Evolutionary conservation across 768 basidiomycete genomes (phyloP), one percentile per base, ranked within the genome.

Genomic region (Suillus bovinus): DNA sequence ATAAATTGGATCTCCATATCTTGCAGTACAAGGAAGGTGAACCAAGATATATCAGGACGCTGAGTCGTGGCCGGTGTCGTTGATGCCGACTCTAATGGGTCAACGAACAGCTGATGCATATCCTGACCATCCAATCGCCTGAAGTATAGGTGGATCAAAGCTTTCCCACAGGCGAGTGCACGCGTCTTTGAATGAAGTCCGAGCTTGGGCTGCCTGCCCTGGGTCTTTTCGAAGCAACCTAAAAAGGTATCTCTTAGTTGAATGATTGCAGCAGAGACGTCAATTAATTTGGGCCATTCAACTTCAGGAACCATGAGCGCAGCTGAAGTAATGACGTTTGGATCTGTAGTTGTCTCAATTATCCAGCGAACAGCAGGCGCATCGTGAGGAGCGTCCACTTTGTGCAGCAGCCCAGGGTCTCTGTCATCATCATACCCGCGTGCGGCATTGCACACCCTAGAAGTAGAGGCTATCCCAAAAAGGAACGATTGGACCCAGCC

Each of bases 291-390:
- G 16, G 58, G 58, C 58, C 58, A 59, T 33, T 59, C 58, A 16
- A 59, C 31, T 8, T 59, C 58, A 9, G 44, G 38, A 44, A 59
- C 58, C 58, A 59, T 59, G 1, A 44, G 41, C 17, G 58, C 58
- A 57, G 58, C 58, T 16, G 58, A 22, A 17, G 58, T 27, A 1
- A 59, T 47, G 44, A 59, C 31, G 27, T 59, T 22, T 10, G 58
- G 58, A 52, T 59, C 58, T 13, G 53, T 52, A 20, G 58, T 17
- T 11, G 38, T 59, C 58, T 57, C 58, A 22, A 59, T 17, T 22
- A 57, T 34, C 53, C 58, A 59, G 29, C 41, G 50, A 22, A 66
- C 64, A 11, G 64, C 33, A 16, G 16, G 20, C 5, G 58, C 44
- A 14, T 59, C 58, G 8, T 31, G 58, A 22, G 20, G 50, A 31